phyloP scores from a whole-genome alignment of 2,329 filamentous ascomycete species.

The Cercospora brassicicola region DNA sequence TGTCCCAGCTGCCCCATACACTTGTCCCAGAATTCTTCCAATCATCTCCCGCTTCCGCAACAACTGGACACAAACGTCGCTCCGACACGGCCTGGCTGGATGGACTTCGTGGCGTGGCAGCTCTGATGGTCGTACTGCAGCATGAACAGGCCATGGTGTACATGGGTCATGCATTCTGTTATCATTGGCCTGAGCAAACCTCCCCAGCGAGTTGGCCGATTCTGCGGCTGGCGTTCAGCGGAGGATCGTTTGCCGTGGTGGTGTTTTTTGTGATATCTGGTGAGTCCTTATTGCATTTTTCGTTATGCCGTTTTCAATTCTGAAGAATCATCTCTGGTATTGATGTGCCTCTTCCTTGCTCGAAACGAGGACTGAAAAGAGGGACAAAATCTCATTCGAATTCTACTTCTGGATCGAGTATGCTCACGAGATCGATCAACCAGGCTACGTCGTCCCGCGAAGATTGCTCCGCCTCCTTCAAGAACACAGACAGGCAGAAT shows the following conservation, averaged over 20 bases:
- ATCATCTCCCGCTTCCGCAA: not conserved
- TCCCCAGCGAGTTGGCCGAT: constrained; percentile 41
- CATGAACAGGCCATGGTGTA: constrained; percentile 49
- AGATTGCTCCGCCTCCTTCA: constrained; percentile 42
- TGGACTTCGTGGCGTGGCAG: constrained; percentile 64
- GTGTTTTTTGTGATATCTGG: constrained; percentile 53
- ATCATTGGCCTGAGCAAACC: constrained; percentile 60
- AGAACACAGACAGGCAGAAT: constrained; percentile 36
- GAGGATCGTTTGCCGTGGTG: constrained; percentile 59
- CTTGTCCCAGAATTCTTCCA: not conserved
- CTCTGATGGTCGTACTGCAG: constrained; percentile 63
- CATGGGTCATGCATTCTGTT: constrained; percentile 21
- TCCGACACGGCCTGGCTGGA: constrained; percentile 59
- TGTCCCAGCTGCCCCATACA: not conserved
- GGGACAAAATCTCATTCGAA: too few relatives aligned
- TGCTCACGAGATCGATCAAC: not conserved
- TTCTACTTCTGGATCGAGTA: too few relatives aligned
- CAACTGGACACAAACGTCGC: not conserved
- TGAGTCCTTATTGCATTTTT: not conserved
- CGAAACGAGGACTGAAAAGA: not conserved
- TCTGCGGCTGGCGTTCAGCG: constrained; percentile 52
- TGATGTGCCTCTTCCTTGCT: not conserved
- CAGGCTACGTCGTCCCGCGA: constrained; percentile 50
- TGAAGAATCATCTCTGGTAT: not conserved
- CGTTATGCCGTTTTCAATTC: not conserved